A percentile compares a stretch with the other conserved stretches of the same genome.
phyloP scores from a whole-genome alignment of 306 rosid genomes.

The Cicer judaicum region DNA sequence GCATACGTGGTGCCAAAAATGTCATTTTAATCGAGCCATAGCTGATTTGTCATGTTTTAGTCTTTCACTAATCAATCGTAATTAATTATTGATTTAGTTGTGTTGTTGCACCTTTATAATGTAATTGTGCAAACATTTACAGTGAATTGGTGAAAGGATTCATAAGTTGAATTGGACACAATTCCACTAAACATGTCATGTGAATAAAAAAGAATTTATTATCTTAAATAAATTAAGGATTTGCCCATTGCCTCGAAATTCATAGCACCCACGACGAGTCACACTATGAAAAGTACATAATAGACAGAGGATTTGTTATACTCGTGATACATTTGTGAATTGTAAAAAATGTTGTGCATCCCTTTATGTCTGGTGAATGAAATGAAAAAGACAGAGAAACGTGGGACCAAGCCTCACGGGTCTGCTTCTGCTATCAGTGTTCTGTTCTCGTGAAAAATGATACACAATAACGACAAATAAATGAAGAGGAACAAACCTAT shows the following conservation, averaged over 20 bases:
- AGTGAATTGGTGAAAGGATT: not conserved
- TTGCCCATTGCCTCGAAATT: not conserved
- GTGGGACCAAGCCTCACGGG: conserved; percentile 41
- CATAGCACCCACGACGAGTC: conserved; percentile 1
- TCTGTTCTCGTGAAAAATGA: not conserved
- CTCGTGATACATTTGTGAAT: conserved; percentile 35
- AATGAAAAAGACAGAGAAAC: conserved; percentile 22
- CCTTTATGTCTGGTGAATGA: not conserved
- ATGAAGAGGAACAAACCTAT: not conserved
- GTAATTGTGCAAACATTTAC: not conserved
- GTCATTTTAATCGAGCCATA: conserved; percentile 30
- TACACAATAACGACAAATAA: not conserved
- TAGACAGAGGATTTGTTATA: conserved; percentile 7
- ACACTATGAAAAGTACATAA: conserved; percentile 9
- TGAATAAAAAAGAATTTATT: not conserved
- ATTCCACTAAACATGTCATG: not conserved
- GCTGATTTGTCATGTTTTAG: conserved; percentile 20
- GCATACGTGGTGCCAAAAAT: conserved; percentile 19
- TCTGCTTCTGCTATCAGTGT: not conserved
- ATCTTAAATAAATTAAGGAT: not conserved
- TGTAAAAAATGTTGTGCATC: not conserved
- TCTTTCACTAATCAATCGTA: not conserved
- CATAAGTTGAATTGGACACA: not conserved
- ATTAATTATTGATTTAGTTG: not conserved
- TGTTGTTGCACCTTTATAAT: not conserved